Evolutionary conservation across 176 grass and related monocot species (phyloP), one percentile per base, ranked within the genome.

Genomic region (Cenchrus americanus): DNA sequence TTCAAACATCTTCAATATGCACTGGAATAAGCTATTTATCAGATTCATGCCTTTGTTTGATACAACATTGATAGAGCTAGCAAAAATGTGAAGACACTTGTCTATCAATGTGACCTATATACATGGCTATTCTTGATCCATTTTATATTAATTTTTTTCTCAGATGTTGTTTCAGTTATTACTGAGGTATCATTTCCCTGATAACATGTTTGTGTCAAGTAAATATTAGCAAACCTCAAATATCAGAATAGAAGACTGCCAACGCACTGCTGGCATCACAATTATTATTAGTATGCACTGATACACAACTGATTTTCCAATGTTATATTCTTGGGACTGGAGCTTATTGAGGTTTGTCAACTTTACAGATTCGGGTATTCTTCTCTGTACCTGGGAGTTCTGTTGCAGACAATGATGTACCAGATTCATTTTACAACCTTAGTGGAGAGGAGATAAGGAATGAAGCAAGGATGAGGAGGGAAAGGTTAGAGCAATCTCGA

Each of bases 391-490:
- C 89, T 42, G 96, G 89, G 87, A 93, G 46, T 82, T 80, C 80
- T 75, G 81, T 88, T 78, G 73, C 77, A 75, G 75, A 82, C 72
- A 90, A 88, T 76, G 93, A 90, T n/a, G 12, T 93, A 66, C 96
- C 96, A 77, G 91, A 94, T 78, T 96, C 96, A 60, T 94, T 90
- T 84, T 99, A 93, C 77, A 96, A 88, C 49, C 86, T 90, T 44
- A 89, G 87, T 5, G 57, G 52, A 8, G 69, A 73, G 65, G 96
- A 99, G 82, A 59, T 96, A 80, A 87, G 82, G 62, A 94, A 78
- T 84, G 96, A 99, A 76, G 96, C 89, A 73, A 89, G 83, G 62
- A 81, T 94, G 89, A 82, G 96, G 78, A 92, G 91, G 84, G 94
- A 94, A 86, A 96, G 73, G 66, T 51, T 96, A 84, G 91, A 87